Percentiles rank a stretch among this genome's conserved stretches.
phyloP scores from a whole-genome alignment of 768 basidiomycete species.

The Mycena galericulata region DNA sequence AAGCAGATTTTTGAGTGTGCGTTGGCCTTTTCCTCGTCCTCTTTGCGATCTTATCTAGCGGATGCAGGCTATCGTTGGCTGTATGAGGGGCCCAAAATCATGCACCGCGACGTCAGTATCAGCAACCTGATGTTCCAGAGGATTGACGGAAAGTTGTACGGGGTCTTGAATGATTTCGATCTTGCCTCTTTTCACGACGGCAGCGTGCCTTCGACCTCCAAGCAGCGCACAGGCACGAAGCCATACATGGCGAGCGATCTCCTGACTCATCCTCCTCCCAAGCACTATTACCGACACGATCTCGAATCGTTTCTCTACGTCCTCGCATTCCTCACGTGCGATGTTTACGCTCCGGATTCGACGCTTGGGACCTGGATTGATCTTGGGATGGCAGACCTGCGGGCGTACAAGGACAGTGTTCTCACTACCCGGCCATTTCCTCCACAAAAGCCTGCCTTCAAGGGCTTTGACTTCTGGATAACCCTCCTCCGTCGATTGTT shows the following conservation, averaged over 20 bases:
- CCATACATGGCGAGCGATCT: slow-evolving; percentile 47
- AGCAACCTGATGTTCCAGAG: background rate
- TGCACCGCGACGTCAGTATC: slow-evolving; percentile 9
- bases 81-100: background rate
- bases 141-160: background rate
- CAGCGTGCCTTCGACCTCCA: slow-evolving; percentile 14
- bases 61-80: slow-evolving; percentile 13
- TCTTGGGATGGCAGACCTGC: background rate
- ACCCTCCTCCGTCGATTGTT: too few relatives aligned
- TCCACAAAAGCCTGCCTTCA: too few relatives aligned
- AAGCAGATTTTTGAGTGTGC: slow-evolving; percentile 1
- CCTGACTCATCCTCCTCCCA: slow-evolving; percentile 28
- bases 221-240: slow-evolving; percentile 43
- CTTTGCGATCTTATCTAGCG: background rate
- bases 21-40: background rate
- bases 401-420: background rate
- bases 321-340: slow-evolving; percentile 30
- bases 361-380: background rate
- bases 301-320: slow-evolving; percentile 45
- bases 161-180: slow-evolving; percentile 18
- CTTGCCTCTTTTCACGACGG: background rate
- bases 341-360: slow-evolving; percentile 2
- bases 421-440: too few relatives aligned
- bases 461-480: too few relatives aligned
- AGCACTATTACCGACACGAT: slow-evolving; percentile 42